Conservation (phyloP, 441 rosid species). For the Gossypium trilobum region DNA sequence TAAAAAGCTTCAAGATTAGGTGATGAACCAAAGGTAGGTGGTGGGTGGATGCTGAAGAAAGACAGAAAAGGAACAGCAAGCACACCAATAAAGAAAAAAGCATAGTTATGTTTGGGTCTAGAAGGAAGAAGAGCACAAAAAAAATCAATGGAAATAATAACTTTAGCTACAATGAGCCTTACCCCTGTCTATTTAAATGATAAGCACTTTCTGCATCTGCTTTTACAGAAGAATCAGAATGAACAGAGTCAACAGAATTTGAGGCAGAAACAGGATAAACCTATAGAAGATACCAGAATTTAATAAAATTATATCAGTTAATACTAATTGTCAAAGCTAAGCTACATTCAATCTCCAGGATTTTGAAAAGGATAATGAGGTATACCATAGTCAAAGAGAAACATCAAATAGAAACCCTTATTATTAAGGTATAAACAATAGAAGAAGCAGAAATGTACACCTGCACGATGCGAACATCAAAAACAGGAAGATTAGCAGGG, state of each 20-base stretch:
- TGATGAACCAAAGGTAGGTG: conserved; percentile 87
- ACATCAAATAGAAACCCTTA: not conserved
- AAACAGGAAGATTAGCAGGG: conserved; percentile 63
- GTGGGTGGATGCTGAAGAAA: conserved; percentile 54
- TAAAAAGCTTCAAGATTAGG: conserved; percentile 67
- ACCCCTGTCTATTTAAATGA: conserved; percentile 43
- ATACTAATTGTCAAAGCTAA: not conserved
- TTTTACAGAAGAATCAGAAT: conserved; percentile 43
- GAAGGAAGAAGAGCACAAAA: conserved; percentile 5
- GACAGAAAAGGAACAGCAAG: conserved; percentile 19
- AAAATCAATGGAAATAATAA: not conserved
- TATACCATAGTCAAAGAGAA: not conserved
- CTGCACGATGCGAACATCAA: conserved; percentile 84
- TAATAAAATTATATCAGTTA: not conserved
- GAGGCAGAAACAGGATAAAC: conserved; percentile 48
- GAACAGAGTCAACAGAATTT: conserved; percentile 30
- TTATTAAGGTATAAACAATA: not conserved
- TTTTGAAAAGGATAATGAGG: not conserved
- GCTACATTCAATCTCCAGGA: not conserved
- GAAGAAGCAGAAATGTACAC: conserved; percentile 20
- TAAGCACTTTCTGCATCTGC: conserved; percentile 76
- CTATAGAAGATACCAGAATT: conserved; percentile 28
- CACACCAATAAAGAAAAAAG: not conserved
- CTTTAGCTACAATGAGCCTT: conserved; percentile 15
- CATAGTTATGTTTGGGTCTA: not conserved